Evolutionary conservation across 768 basidiomycete species (phyloP).

Genomic region (Hygrocybe coccinea): DNA sequence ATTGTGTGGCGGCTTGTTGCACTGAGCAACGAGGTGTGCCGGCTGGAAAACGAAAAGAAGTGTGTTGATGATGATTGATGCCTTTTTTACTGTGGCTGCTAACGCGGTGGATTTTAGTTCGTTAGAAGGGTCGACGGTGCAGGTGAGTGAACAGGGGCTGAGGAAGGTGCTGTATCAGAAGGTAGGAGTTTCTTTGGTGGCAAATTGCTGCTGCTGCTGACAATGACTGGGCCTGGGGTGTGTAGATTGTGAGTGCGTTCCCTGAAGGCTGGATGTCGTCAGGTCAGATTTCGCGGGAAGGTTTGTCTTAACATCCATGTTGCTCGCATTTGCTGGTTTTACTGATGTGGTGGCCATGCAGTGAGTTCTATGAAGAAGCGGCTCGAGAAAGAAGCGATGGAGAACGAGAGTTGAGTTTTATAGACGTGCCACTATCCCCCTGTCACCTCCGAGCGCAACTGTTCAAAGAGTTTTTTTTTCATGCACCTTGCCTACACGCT

Average conservation of each 20-base stretch:
- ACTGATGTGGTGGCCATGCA: constrained; percentile 21
- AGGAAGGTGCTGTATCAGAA: constrained; percentile 80
- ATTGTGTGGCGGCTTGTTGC: constrained; percentile 77
- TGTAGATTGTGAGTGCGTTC: constrained; percentile 71
- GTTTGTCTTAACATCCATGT: constrained; percentile 40
- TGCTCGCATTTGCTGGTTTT: background rate
- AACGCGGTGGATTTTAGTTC: constrained; percentile 24
- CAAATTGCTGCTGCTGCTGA: background rate
- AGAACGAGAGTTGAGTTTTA: constrained; percentile 44
- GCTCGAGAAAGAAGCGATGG: constrained; percentile 66
- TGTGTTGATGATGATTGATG: constrained; percentile 29
- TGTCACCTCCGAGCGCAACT: too few species aligned
- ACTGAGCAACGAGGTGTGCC: constrained; percentile 78
- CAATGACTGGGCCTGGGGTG: background rate
- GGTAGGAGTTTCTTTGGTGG: constrained; percentile 31
- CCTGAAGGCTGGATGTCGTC: constrained; percentile 83
- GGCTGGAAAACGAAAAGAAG: constrained; percentile 64
- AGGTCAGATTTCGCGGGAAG: constrained; percentile 82
- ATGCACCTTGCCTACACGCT: too few species aligned
- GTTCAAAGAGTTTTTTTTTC: too few species aligned
- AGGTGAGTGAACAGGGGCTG: constrained; percentile 76
- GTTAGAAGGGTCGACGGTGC: constrained; percentile 64
- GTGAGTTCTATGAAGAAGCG: constrained; percentile 86
- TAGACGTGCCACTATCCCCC: too few species aligned
- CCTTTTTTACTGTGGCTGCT: too few species aligned